phyloP scores from a whole-genome alignment of 176 grass and related monocot species.

The Triticum dicoccoides region DNA sequence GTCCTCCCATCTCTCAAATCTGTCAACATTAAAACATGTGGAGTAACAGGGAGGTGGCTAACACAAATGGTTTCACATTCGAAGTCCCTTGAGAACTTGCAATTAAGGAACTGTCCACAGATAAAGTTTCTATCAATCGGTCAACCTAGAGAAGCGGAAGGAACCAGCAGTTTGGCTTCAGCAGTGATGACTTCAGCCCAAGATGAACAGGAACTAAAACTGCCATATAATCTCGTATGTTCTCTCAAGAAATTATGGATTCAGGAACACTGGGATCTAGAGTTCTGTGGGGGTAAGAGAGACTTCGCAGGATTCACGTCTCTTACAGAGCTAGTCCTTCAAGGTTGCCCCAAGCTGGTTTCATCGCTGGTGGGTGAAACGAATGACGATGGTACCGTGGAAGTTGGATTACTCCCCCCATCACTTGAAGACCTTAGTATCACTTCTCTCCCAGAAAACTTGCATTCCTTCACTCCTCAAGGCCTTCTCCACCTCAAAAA shows the following conservation, averaged over 20 bases:
- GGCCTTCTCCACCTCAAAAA: background rate
- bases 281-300: background rate
- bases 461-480: background rate
- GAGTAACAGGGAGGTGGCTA: background rate
- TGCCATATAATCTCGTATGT: background rate
- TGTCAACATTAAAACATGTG: background rate
- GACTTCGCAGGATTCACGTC: background rate
- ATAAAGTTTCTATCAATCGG: background rate
- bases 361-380: background rate
- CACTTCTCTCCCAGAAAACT: background rate
- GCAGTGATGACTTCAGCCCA: background rate
- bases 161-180: background rate
- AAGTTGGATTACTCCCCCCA: background rate
- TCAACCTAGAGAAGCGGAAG: background rate
- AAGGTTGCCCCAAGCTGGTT: background rate
- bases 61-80: background rate
- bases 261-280: accelerated
- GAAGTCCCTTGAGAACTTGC: background rate
- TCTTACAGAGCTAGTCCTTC: accelerated
- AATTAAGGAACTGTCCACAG: accelerated
- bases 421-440: background rate
- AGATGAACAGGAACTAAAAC: background rate
- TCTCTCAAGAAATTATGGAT: background rate
- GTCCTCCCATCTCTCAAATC: background rate
- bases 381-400: background rate